A percentile compares a stretch with the other conserved stretches of the same genome.
These are phyloP conservation scores for Schizonepeta tenuifolia DNA, from an alignment of 257 asterid species.

Conservation along the genomic window DNA sequence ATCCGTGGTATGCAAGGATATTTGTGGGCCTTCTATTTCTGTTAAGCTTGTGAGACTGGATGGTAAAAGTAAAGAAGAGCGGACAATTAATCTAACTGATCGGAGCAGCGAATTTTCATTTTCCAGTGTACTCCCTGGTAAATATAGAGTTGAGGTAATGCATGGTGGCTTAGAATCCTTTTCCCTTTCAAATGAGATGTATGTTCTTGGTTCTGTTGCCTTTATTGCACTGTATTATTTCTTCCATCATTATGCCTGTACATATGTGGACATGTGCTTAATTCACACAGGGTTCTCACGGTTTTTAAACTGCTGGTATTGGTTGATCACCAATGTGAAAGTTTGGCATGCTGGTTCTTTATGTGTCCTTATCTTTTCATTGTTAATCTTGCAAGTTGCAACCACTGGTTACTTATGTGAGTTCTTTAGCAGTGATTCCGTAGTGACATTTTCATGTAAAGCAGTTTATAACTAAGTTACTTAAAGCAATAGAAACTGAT, in stretches of 20 bases:
- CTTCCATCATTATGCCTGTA: background rate
- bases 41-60: slow-evolving; percentile 65
- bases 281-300: background rate
- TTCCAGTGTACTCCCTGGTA: slow-evolving; percentile 85
- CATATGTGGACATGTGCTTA: background rate
- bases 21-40: slow-evolving; percentile 74
- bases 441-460: slow-evolving; percentile 1
- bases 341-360: slow-evolving; percentile 17
- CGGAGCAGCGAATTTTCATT: slow-evolving; percentile 67
- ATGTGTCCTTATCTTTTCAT: slow-evolving; percentile 5
- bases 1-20: slow-evolving; percentile 82
- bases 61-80: slow-evolving; percentile 60
- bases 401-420: background rate
- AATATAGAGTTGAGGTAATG: slow-evolving; percentile 90
- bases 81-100: slow-evolving; percentile 58
- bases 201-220: slow-evolving; percentile 8
- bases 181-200: slow-evolving; percentile 12
- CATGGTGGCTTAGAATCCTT: slow-evolving; percentile 33
- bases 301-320: slow-evolving; percentile 26
- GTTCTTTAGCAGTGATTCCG: slow-evolving; percentile 21
- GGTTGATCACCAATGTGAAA: slow-evolving; percentile 17
- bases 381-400: background rate
- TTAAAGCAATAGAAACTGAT: slow-evolving; percentile 1
- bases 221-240: slow-evolving; percentile 9
- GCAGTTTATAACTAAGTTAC: slow-evolving; percentile 1